Evolutionary conservation across 352 stramenopile genomes (phyloP), one percentile per base, ranked within the genome.

Genomic region (Globisporangium polare): DNA sequence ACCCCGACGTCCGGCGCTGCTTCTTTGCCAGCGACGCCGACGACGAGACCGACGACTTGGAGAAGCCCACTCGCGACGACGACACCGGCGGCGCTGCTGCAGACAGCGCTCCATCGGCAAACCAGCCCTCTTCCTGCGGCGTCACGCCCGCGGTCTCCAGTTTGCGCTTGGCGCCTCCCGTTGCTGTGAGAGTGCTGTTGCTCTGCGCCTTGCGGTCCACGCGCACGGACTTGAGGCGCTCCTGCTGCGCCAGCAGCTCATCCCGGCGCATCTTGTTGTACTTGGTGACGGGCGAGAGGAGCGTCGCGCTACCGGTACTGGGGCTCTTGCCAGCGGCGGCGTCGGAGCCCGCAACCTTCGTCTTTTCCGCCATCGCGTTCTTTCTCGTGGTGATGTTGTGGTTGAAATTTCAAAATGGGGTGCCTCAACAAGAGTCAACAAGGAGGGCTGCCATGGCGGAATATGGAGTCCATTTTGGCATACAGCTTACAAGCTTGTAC

Each of bases 221-320:
- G 15, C 50, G 58, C 49, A 78, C 54, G 10, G 58, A 29, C 31
- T 68, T 60, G 62, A 78, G 71, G 27, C 71, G 68, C 51, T 62
- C 62, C 26, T 67, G 51, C 60, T 78, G 71, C 24, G 71, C 71
- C 10, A 60, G 24, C 1, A 47, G 37, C 33, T 71, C 71, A 8
- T 59, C 37, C 20, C 67, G 65, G 18, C 64, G 46, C 37, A 63
- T 33, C 5, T 54, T 58, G 51, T 78, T 74, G 59, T 66, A 74
- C 53, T 66, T 65, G 42, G 71, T 70, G 22, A 78, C 71, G 27
- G 71, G 71, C 37, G 71, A 78, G 33, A 78, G 42, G 54, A 78
- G 43, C 39, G 35, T 39, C 4, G 15, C 27, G 26, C 47, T 39
- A 17, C 2, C 24, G 26, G 6, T 51, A 20, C 3, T 37, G 47